Evolutionary conservation across 169 alveolate genomes (phyloP), one percentile per base, ranked within the genome.

Genomic region (Plasmodium yoelii): DNA sequence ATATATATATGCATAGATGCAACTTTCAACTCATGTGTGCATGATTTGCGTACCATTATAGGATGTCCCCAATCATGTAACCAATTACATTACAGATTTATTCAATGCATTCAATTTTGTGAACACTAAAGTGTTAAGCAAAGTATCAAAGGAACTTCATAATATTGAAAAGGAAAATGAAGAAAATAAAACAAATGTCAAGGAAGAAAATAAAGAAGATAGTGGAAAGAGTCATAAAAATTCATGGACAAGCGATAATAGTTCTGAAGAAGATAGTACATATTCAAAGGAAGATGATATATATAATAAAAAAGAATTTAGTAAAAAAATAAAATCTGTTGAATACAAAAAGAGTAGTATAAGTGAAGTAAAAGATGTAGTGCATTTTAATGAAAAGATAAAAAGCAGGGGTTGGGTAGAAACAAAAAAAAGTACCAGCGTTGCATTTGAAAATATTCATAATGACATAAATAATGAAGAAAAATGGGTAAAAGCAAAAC

Each of bases 91-190:
- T 22, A 39, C 88, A 10, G 73, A 64, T 56, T 42, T 77, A 24
- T 49, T 77, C 65, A 64, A 49, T 51, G 88, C 77, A 18, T 77
- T 77, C 46, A 77, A 64, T 77, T 77, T 77, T 55, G 74, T 55
- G 19, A 64, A 1, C 18, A 46, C 18, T 47, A 47, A 49, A 10
- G 13, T 5, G 47, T 12, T n/a, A 26, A 47, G 51, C 51, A 19
- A 69, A 46, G 51, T 10, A 18, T 19, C 60, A 13, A 46, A 69
- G 13, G 65, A 49, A 69, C 26, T 12, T 18, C 65, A 44, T 6
- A 5, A 67, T 55, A 15, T 9, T 44, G 39, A 34, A 19, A 46
- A 67, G 26, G 19, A 1, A 9, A 5, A 44, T 9, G 44, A 1
- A 8, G 60, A 12, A 67, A 9, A 9, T n/a, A 26, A 71, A 8